Evolutionary conservation across 495 filamentous ascomycete species (phyloP), one percentile per base, ranked within the genome.

Genomic region (Pyrenula massariospora): DNA sequence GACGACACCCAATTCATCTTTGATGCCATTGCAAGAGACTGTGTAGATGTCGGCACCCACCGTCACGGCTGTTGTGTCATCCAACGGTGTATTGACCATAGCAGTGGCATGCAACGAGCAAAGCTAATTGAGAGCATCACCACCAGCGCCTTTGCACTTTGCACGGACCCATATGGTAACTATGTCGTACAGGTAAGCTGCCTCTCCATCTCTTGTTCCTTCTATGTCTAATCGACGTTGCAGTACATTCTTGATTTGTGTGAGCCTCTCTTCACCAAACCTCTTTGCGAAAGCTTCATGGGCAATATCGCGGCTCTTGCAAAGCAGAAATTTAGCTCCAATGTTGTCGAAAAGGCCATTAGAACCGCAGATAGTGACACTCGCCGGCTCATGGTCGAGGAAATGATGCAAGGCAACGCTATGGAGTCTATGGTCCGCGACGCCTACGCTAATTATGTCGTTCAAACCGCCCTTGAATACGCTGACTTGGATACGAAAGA

Each of bases 321-420:
- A 2, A 93, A 89, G 71, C 94, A 97, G 70, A 98, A 98, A 70
- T 98, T 98, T 74, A 96, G 91, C 75, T 96, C 92, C 55, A 98
- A 98, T 63, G 93, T 98, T 53, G 89, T 98, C 57, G 93, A 98
- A 73, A 97, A 97, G 70, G 95, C 91, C 66, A 81, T 98, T 51
- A 89, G 92, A 24, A 91, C 86, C 64, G 83, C 89, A 0, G 79
- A 84, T 48, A 64, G 75, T 2, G 68, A 71, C 2, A 83, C 86
- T 48, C 89, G 86, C 62, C 86, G 88, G 61, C 77, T 84, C 59
- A 81, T 98, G 71, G 85, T 95, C 55, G 79, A 86, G 19, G 92
- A 96, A 75, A 84, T 97, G 62, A 73, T 94, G 24, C 64, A 70
- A 23, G 78, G 84, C 0, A 73, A 73, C 22, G 91, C 96, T 68